A percentile compares a stretch with the other conserved stretches of the same genome.
Evolutionary conservation across 2,329 filamentous ascomycete species (phyloP).

Genomic region (Myotisia sp.): DNA sequence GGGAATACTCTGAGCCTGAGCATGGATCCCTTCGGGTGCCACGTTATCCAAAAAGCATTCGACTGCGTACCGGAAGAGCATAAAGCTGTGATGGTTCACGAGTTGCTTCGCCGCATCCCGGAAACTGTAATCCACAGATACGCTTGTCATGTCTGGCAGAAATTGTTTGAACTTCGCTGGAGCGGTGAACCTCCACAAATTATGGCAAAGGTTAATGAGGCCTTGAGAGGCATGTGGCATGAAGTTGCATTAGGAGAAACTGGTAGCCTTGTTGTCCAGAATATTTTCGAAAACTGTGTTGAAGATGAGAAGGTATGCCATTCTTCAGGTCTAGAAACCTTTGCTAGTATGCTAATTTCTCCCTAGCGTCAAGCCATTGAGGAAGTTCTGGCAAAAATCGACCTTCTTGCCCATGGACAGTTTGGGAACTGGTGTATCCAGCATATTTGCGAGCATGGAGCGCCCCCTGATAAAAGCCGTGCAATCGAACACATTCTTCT

Average conservation of each 20-base stretch:
- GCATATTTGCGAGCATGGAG: conserved; percentile 94
- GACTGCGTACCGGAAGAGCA: conserved; percentile 95
- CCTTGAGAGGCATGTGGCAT: conserved; percentile 93
- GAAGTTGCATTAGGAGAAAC: conserved; percentile 95
- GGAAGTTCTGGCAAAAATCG: conserved; percentile 86
- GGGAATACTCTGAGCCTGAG: conserved; percentile 88
- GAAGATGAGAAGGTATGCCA: conserved; percentile 80
- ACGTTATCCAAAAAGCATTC: conserved; percentile 97
- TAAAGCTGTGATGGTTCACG: conserved; percentile 98
- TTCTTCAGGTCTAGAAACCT: conserved; percentile 12
- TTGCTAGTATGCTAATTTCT: conserved; percentile 6
- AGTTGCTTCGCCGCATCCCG: conserved; percentile 83
- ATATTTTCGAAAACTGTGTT: conserved; percentile 98
- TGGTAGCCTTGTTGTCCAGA: conserved; percentile 93
- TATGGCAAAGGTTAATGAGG: conserved; percentile 96
- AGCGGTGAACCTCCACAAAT: conserved; percentile 88
- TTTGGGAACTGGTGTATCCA: conserved; percentile 99
- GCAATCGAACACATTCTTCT: conserved; percentile 91
- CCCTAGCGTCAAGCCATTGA: conserved; percentile 87
- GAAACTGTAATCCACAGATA: conserved; percentile 98
- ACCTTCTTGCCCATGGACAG: conserved; percentile 91
- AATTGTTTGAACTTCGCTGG: conserved; percentile 96
- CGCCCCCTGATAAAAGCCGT: conserved; percentile 75
- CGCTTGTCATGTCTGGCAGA: conserved; percentile 98
- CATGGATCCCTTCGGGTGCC: conserved; percentile 97